Evolutionary conservation across 1,284 basidiomycete genomes (phyloP).

Genomic region (Sporisorium reilianum): DNA sequence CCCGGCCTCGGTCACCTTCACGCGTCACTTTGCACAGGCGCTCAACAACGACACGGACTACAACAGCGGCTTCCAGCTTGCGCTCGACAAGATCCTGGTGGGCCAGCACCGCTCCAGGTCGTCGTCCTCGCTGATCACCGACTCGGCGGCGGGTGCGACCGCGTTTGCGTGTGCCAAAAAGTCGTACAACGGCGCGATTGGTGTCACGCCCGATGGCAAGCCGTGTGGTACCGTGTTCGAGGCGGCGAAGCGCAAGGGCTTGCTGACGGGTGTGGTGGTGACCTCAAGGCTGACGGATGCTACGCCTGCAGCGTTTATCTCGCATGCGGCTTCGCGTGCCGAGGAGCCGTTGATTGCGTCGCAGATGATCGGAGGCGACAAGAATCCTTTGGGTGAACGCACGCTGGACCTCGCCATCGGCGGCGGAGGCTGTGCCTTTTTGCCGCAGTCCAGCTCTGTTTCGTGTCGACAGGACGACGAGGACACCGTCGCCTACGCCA

Average conservation of each 20-base stretch:
- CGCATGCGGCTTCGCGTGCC: slow-evolving; percentile 63
- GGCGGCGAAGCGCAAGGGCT: slow-evolving; percentile 68
- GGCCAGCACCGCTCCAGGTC: slow-evolving; percentile 67
- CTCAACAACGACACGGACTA: slow-evolving; percentile 50
- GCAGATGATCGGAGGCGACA: slow-evolving; percentile 39
- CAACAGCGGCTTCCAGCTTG: slow-evolving; percentile 43
- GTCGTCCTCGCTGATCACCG: slow-evolving; percentile 68
- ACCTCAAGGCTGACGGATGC: slow-evolving; percentile 65
- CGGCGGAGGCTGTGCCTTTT: slow-evolving; percentile 69
- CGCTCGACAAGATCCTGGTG: slow-evolving; percentile 68
- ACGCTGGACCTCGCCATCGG: slow-evolving; percentile 69
- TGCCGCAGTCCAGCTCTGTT: slow-evolving; percentile 57
- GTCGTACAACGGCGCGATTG: slow-evolving; percentile 70
- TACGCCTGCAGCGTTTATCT: slow-evolving; percentile 70
- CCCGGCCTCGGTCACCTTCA: slow-evolving; percentile 68
- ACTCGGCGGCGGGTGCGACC: slow-evolving; percentile 70
- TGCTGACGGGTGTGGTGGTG: slow-evolving; percentile 68
- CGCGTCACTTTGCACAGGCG: slow-evolving; percentile 63
- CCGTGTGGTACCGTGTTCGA: slow-evolving; percentile 70
- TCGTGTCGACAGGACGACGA: slow-evolving; percentile 67
- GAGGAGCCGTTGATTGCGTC: slow-evolving; percentile 52
- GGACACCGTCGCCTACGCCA: slow-evolving; percentile 62
- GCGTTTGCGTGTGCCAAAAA: slow-evolving; percentile 69
- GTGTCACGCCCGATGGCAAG: slow-evolving; percentile 55
- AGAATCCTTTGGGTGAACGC: slow-evolving; percentile 43